Evolutionary conservation across 139 green algal species (phyloP), one percentile per base, ranked within the genome.

Genomic region (Desmodesmus armatus): DNA sequence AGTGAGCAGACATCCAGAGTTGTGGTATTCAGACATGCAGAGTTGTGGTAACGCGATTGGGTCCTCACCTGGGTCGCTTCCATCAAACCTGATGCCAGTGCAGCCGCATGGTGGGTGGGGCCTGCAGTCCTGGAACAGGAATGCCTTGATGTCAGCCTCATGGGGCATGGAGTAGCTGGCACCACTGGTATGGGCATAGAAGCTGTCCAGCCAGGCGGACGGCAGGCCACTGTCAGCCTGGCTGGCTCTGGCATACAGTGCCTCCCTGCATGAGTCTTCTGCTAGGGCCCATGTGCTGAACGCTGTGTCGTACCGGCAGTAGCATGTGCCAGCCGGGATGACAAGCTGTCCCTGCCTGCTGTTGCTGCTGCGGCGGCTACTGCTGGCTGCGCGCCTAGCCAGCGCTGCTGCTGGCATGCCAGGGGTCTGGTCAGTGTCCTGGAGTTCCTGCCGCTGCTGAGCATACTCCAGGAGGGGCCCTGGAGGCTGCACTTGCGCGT

Each of bases 41-140:
- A 1, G 31, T 11, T 35, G 31, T n/a, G 0, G 31, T 31, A 67
- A 67, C 17, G 58, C 21, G 13, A 21, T 55, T 31, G 0, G 31
- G 58, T 31, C 17, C 67, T 31, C 62, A 78, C 70, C 80, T 63
- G 71, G 9, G 40, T 87, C 82, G 25, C n/a, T 82, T 71, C 71
- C 58, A 55, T 87, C 82, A 41, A 87, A 74, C 41, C 67, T 87
- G 21, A 87, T 13, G 0, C 58, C 71, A 3, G 55, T 37, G 71
- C 82, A 87, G 5, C 71, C 82, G 37, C 82, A 87, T 23, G 82
- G 82, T 19, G 82, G 71, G 27, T 75, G 71, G 35, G 82, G 82
- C 47, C 23, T 79, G 82, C 82, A 87, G 58, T 87, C 82, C n/a
- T 87, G 58, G 44, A 58, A 47, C 40, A 87, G 29, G 55, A 87